Evolutionary conservation across 805 yeast species (phyloP).

Genomic region (Lipomyces starkeyi): DNA sequence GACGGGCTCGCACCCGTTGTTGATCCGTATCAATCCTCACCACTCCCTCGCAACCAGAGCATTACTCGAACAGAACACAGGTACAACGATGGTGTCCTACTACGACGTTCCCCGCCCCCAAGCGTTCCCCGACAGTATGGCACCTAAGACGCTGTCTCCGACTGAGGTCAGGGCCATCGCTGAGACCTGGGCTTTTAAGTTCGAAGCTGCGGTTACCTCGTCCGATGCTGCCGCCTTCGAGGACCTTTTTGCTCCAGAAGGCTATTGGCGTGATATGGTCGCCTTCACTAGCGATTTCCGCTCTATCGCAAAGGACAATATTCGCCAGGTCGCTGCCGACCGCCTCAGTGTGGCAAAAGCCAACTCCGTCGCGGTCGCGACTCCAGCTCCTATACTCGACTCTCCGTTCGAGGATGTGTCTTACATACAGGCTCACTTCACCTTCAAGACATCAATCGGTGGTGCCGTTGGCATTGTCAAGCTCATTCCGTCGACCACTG

Average conservation of each 20-base stretch:
- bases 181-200: constrained; percentile 21
- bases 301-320: constrained; percentile 35
- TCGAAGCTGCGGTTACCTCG: constrained; percentile 29
- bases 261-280: constrained; percentile 40
- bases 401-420: constrained; percentile 28
- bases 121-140: not conserved
- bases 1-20: too few species aligned
- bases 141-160: not conserved
- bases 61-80: too few species aligned
- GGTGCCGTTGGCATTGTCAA: constrained; percentile 24
- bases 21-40: too few species aligned
- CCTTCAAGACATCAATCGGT: constrained; percentile 33
- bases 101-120: not conserved
- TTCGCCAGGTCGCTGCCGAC: constrained; percentile 37
- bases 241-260: constrained; percentile 26
- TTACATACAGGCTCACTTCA: constrained; percentile 26
- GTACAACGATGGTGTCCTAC: not conserved
- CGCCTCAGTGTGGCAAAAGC: constrained; percentile 24
- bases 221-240: constrained; percentile 31
- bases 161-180: constrained; percentile 8
- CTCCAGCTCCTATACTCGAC: constrained; percentile 20
- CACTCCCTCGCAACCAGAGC: too few species aligned
- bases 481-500: constrained; percentile 20
- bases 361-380: constrained; percentile 13
- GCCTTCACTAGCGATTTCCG: constrained; percentile 40